Percentiles rank a stretch among this genome's conserved stretches.
phyloP scores from a whole-genome alignment of 176 grass and related monocot genomes.

The Oryza rufipogon region DNA sequence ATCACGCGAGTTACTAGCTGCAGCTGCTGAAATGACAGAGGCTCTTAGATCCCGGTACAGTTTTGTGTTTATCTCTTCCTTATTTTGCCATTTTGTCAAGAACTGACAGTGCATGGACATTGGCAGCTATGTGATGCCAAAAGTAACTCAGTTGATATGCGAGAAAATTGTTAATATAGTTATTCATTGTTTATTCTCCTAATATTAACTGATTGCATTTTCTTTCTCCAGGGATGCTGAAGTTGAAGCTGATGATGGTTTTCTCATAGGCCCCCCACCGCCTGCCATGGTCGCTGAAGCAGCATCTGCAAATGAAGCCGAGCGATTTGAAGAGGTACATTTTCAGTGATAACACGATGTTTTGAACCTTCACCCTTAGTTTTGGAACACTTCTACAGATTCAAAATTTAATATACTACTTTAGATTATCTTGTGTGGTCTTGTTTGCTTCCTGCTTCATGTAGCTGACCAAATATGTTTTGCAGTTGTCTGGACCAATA shows the following conservation, averaged over 20 bases:
- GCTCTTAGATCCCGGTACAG: slow-evolving; percentile 68
- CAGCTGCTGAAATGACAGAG: slow-evolving; percentile 93
- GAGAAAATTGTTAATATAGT: not conserved
- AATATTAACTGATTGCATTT: not conserved
- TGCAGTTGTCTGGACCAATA: not conserved
- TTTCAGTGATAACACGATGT: slow-evolving; percentile 21
- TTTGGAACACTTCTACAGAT: not conserved
- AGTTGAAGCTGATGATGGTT: slow-evolving; percentile 69
- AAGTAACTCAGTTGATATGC: slow-evolving; percentile 16
- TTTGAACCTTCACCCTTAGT: not conserved
- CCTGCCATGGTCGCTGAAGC: slow-evolving; percentile 89
- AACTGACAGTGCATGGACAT: slow-evolving; percentile 11
- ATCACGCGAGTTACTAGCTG: slow-evolving; percentile 85
- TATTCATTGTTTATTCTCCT: not conserved
- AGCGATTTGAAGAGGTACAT: slow-evolving; percentile 95
- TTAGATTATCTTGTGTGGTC: slow-evolving; percentile 1
- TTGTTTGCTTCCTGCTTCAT: not conserved
- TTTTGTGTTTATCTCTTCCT: slow-evolving; percentile 18
- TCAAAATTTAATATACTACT: slow-evolving; percentile 12
- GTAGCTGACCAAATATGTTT: slow-evolving; percentile 7
- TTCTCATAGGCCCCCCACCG: slow-evolving; percentile 93
- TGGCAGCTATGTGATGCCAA: not conserved
- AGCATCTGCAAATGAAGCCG: slow-evolving; percentile 98
- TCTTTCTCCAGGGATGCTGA: slow-evolving; percentile 74
- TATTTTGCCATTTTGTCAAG: slow-evolving; percentile 5